Evolutionary conservation across 495 filamentous ascomycete genomes (phyloP).

Genomic region (Lepidopterella palustris): DNA sequence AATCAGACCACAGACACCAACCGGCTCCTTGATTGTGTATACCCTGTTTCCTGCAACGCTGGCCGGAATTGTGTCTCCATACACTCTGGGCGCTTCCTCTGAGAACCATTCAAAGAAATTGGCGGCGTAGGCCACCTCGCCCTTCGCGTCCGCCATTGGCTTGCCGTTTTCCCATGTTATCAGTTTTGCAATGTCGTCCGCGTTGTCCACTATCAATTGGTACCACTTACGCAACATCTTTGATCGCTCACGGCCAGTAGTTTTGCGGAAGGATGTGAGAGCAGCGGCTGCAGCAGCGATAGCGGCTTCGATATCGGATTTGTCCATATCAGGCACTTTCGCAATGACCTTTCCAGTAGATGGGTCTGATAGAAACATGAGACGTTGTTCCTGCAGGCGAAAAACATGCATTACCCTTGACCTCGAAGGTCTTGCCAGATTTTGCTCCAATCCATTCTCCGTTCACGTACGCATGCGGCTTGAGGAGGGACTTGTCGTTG

Average conservation of each 20-base stretch:
- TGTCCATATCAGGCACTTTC: conserved; percentile 73
- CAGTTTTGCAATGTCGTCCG: conserved; percentile 78
- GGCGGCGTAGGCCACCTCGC: conserved; percentile 66
- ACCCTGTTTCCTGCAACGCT: conserved; percentile 41
- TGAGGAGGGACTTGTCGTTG: conserved; percentile 40
- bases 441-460: conserved; percentile 41
- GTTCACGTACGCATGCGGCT: conserved; percentile 38
- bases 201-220: conserved; percentile 78
- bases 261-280: conserved; percentile 63
- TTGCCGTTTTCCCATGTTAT: conserved; percentile 86
- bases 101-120: conserved; percentile 74
- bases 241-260: conserved; percentile 70
- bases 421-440: conserved; percentile 42
- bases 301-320: conserved; percentile 66
- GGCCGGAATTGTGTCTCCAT: conserved; percentile 64
- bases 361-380: conserved; percentile 52
- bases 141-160: conserved; percentile 61
- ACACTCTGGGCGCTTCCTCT: conserved; percentile 63
- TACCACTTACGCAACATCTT: conserved; percentile 81
- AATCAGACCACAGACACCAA: conserved; percentile 91
- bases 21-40: conserved; percentile 54
- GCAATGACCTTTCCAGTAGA: conserved; percentile 73
- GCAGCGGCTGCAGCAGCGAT: conserved; percentile 70
- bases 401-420: conserved; percentile 26
- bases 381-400: not conserved